Conservation (phyloP, 345 rosid genomes). For the Moringa oleifera region DNA sequence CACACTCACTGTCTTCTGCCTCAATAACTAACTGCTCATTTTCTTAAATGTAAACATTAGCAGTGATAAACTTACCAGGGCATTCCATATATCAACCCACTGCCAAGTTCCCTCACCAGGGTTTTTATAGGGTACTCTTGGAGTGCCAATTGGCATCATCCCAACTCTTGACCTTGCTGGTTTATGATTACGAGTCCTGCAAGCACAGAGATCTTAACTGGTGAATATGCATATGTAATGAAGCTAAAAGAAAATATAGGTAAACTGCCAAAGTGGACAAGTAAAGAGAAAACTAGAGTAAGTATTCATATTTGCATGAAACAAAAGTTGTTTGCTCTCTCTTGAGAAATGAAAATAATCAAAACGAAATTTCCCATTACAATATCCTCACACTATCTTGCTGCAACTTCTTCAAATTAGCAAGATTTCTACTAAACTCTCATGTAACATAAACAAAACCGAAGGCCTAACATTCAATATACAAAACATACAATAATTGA, state of each 20-base stretch:
- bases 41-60: background rate
- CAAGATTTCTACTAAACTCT: background rate
- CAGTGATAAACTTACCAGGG: slow-evolving; percentile 53
- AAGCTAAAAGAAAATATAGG: no score
- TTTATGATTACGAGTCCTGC: slow-evolving; percentile 34
- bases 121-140: slow-evolving; percentile 64
- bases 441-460: background rate
- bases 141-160: slow-evolving; percentile 88
- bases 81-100: slow-evolving; percentile 90
- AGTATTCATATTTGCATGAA: background rate
- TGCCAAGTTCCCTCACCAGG: slow-evolving; percentile 84
- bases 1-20: no score
- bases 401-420: no score
- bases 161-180: slow-evolving; percentile 43
- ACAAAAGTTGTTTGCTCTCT: no score
- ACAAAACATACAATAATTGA: no score
- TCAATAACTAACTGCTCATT: background rate
- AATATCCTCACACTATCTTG: background rate
- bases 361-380: no score
- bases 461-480: background rate
- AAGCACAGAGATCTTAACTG: slow-evolving; percentile 14
- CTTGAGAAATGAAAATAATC: no score
- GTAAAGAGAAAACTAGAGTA: background rate
- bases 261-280: background rate
- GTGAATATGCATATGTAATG: no score